Base-by-base conservation (phyloP, 306 rosid genomes). In the Cicer bijugum region DNA sequence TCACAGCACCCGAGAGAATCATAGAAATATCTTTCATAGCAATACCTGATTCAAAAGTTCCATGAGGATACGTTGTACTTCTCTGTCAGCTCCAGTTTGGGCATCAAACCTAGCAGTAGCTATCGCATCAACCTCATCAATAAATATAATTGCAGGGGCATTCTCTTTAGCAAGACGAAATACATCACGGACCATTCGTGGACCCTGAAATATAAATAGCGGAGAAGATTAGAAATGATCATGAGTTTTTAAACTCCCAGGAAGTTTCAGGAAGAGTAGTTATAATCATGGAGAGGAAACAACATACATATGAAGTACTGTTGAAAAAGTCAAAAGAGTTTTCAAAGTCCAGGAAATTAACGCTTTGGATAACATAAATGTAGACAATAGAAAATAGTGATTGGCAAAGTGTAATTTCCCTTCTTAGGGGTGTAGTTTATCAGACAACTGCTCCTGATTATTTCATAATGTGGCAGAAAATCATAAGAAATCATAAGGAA, bases 21-120 rank as follows among this genome's bases (percentile, higher is more conserved):
- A 35, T 15, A 65, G 46, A 68, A 47, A 35, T 50, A 50, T 63
- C 50, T 19, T 74, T 14, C 14, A 44, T 4, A 9, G 42, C 52
- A 12, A 53, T 81, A 95, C 99, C 93, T 95, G 99, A 86, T 95
- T 95, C 71, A 95, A 83, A 74, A 95, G 97, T 78, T 95, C 99
- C 99, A 95, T 95, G 43, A 95, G 99, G 56, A 95, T 95, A 71
- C 99, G 97, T 81, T 95, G 99, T 69, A 95, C 99, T 91, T 95
- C 99, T 89, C 99, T 86, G 45, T 95, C 99, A 65, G 97, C 99
- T 62, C 97, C 99, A 65, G 99, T 95, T 87, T 95, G 99, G 59
- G 99, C 99, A 86, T 95, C 99, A 87, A 95, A 95, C 63, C 99
- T 84, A 23, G 99, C 99, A 35, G 99, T 95, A 53, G 99, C 99